phyloP scores from a whole-genome alignment of 192 early-diverging fungal genomes.

The Entomortierella chlamydospora region DNA sequence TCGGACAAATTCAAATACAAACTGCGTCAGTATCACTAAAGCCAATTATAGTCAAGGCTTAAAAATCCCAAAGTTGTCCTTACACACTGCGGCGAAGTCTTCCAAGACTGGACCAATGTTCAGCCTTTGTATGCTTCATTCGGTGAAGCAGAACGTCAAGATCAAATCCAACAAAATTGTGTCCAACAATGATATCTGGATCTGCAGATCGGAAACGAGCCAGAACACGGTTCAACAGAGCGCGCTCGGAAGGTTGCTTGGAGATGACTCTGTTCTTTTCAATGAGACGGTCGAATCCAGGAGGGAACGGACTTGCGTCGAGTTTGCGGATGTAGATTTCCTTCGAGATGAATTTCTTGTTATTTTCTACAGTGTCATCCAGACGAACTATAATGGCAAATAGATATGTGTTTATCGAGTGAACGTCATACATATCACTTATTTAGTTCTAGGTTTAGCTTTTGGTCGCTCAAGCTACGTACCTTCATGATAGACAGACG shows the following conservation, averaged over 20 bases:
- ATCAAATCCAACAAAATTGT: conserved; percentile 97
- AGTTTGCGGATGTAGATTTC: conserved; percentile 81
- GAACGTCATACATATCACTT: no score
- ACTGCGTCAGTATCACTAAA: background rate
- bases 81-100: conserved; percentile 81
- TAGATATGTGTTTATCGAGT: no score
- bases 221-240: conserved; percentile 83
- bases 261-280: conserved; percentile 67
- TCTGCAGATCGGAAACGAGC: conserved; percentile 80
- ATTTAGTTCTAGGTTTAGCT: background rate
- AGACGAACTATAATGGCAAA: conserved; percentile 54
- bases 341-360: conserved; percentile 43
- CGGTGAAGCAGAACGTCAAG: conserved; percentile 94
- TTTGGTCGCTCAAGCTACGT: background rate
- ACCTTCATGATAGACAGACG: conserved; percentile 81
- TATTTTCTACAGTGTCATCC: conserved; percentile 62
- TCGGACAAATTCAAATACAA: background rate
- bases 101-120: conserved; percentile 91
- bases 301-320: conserved; percentile 78
- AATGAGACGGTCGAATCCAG: conserved; percentile 75
- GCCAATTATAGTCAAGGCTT: no score
- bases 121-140: conserved; percentile 83
- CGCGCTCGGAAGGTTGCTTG: conserved; percentile 73
- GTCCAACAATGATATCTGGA: conserved; percentile 95
- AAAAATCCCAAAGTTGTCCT: conserved; percentile 1